Evolutionary conservation across 129 eudicot genomes (phyloP).

Genomic region (Flaveria robusta): DNA sequence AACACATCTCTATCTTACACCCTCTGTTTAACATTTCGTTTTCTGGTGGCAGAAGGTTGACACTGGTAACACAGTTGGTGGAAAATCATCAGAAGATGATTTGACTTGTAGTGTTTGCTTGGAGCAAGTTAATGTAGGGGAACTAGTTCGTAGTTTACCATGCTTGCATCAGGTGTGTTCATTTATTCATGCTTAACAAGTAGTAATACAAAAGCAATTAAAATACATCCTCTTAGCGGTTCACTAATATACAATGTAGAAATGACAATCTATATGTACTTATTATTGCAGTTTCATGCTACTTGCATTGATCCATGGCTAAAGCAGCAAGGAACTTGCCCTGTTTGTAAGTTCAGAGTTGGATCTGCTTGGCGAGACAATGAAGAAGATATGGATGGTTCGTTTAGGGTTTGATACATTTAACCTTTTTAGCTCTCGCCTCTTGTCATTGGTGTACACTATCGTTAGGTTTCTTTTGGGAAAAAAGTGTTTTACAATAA

Average conservation of each 20-base stretch:
- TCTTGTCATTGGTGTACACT: slow-evolving; percentile 6
- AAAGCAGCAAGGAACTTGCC: slow-evolving; percentile 88
- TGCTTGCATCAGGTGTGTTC: slow-evolving; percentile 82
- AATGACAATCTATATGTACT: neutral
- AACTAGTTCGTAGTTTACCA: slow-evolving; percentile 83
- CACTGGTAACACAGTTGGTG: slow-evolving; percentile 37
- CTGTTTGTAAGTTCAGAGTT: slow-evolving; percentile 73
- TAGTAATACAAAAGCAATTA: neutral
- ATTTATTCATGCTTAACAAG: neutral
- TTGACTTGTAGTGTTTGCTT: slow-evolving; percentile 92
- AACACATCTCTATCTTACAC: neutral
- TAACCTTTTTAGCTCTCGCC: slow-evolving; percentile 10
- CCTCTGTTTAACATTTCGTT: neutral
- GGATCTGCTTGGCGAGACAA: slow-evolving; percentile 65
- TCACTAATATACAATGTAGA: neutral
- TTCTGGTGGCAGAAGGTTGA: slow-evolving; percentile 60
- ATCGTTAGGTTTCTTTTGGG: neutral
- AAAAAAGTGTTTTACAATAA: slow-evolving; percentile 4
- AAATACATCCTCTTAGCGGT: neutral
- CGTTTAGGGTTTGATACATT: slow-evolving; percentile 23
- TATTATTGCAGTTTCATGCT: slow-evolving; percentile 68
- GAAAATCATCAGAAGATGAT: slow-evolving; percentile 68
- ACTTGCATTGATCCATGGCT: slow-evolving; percentile 95
- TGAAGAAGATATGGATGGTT: slow-evolving; percentile 50
- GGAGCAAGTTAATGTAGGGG: slow-evolving; percentile 88